A percentile compares a stretch with the other conserved stretches of the same genome.
phyloP scores from a whole-genome alignment of 164 flowering plant species.

The Vitis riparia region DNA sequence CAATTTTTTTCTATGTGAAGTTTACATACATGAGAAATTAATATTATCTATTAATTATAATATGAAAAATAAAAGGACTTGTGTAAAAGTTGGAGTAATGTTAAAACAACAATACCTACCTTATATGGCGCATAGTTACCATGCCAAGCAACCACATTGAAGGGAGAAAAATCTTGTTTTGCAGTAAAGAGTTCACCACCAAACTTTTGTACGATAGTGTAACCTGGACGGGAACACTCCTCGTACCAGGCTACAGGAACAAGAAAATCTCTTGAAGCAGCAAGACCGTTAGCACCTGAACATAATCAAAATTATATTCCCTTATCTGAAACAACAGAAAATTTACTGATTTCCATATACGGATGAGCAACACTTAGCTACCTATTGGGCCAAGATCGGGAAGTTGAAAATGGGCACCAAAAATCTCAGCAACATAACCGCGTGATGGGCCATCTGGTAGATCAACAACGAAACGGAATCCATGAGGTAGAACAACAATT shows the following conservation, averaged over 20 bases:
- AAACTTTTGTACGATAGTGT: slow-evolving; percentile 75
- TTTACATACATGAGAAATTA: too few relatives aligned
- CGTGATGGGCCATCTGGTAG: slow-evolving; percentile 94
- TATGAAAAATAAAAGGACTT: too few relatives aligned
- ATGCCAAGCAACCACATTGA: slow-evolving; percentile 98
- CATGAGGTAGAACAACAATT: slow-evolving; percentile 83
- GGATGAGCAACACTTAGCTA: slow-evolving; percentile 21
- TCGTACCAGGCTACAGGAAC: slow-evolving; percentile 89
- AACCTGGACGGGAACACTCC: slow-evolving; percentile 50
- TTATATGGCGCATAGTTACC: slow-evolving; percentile 97
- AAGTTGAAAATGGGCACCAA: slow-evolving; percentile 88
- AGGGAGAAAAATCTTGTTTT: slow-evolving; percentile 92
- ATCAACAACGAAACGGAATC: slow-evolving; percentile 73
- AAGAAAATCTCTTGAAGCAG: slow-evolving; percentile 89
- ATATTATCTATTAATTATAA: too few relatives aligned
- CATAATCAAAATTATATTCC: neutral
- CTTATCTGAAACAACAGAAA: neutral
- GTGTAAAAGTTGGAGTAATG: neutral
- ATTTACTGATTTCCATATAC: neutral
- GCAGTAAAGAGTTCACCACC: slow-evolving; percentile 96
- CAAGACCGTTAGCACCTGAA: slow-evolving; percentile 97
- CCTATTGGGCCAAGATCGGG: slow-evolving; percentile 99
- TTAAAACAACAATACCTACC: slow-evolving; percentile 40
- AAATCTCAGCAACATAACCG: slow-evolving; percentile 91
- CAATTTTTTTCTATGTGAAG: too few relatives aligned